Conservation (phyloP, 805 yeast species). For the Saturnispora ahearnii region DNA sequence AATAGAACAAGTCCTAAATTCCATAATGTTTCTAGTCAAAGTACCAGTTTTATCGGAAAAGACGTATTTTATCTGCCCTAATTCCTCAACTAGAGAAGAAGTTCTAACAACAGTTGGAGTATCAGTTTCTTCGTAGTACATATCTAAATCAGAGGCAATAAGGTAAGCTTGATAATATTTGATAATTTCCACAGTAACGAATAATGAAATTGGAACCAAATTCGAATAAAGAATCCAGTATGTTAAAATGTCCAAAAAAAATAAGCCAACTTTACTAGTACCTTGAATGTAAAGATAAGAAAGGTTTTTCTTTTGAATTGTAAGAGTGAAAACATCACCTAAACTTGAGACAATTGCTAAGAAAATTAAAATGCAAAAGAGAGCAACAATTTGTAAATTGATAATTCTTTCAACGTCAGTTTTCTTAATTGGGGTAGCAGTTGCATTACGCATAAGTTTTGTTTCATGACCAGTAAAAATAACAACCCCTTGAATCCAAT, state of each 20-base stretch:
- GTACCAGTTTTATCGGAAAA: slow-evolving; percentile 98
- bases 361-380: slow-evolving; percentile 70
- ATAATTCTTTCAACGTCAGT: slow-evolving; percentile 96
- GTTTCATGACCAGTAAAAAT: slow-evolving; percentile 98
- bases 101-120: slow-evolving; percentile 95
- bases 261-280: slow-evolving; percentile 56
- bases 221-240: slow-evolving; percentile 96
- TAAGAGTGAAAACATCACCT: slow-evolving; percentile 74
- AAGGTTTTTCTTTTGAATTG: slow-evolving; percentile 42
- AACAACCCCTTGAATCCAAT: slow-evolving; percentile 90
- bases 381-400: slow-evolving; percentile 81
- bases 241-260: slow-evolving; percentile 81
- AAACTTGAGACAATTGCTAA: slow-evolving; percentile 73
- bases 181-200: slow-evolving; percentile 92
- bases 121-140: slow-evolving; percentile 80
- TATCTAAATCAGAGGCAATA: slow-evolving; percentile 89
- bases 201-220: slow-evolving; percentile 92
- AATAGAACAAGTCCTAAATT: slow-evolving; percentile 85
- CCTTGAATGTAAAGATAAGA: slow-evolving; percentile 63
- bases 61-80: slow-evolving; percentile 93
- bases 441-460: slow-evolving; percentile 94
- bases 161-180: slow-evolving; percentile 91
- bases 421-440: slow-evolving; percentile 95
- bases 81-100: slow-evolving; percentile 89
- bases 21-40: slow-evolving; percentile 92